Evolutionary conservation across 129 eudicot species (phyloP).

Genomic region (Gnaphalium uliginosum): DNA sequence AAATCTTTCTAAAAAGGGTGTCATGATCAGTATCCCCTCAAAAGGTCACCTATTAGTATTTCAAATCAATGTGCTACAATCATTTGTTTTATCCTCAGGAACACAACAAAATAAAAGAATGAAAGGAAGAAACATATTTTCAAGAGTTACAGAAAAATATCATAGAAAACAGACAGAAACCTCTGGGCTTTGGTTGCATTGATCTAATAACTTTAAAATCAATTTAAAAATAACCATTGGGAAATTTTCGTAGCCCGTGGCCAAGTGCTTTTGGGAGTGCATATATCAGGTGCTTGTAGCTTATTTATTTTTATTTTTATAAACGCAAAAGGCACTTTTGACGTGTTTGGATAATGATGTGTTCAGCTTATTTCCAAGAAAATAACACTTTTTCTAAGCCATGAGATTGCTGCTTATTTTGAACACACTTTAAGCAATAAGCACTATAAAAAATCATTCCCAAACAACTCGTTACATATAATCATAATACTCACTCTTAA

Average conservation of each 20-base stretch:
- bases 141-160: constrained; percentile 1
- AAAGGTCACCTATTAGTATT: neutral
- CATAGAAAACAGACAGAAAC: neutral
- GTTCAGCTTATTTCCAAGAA: neutral
- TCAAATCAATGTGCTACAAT: constrained; percentile 3
- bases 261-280: neutral
- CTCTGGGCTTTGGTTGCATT: neutral
- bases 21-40: constrained; percentile 9
- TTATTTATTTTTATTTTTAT: no score
- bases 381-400: neutral
- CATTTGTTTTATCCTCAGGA: neutral
- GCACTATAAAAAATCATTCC: neutral
- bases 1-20: neutral
- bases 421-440: neutral
- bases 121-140: neutral
- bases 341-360: neutral
- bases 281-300: neutral
- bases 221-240: neutral
- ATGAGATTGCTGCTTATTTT: neutral
- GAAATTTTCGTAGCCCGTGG: neutral
- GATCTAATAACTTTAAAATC: neutral
- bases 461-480: neutral
- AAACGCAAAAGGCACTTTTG: neutral
- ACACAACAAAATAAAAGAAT: neutral
- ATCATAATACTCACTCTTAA: constrained; percentile 7